Evolutionary conservation across 345 rosid species (phyloP), one percentile per base, ranked within the genome.

Genomic region (Brassica nigra): DNA sequence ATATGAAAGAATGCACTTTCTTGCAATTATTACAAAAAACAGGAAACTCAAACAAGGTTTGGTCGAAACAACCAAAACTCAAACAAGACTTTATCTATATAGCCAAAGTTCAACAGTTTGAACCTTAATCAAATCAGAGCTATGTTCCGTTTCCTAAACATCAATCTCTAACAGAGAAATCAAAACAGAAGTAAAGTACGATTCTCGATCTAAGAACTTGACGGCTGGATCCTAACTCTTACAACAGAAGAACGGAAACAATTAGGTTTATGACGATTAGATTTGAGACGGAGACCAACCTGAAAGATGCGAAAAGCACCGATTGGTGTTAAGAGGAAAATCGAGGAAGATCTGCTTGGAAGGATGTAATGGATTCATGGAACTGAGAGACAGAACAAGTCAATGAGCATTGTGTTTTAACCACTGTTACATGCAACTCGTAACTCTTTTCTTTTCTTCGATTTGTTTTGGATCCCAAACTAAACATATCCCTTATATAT

Each of bases 221-320:
- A 69, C 30, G 12, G 36, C 49, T 55, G 44, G 39, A 71, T 78
- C 37, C 20, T 27, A 62, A 36, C 6, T 64, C 14, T 49, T 23
- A 74, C 72, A 23, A 8, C 14, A 31, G 11, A 52, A 54, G 3
- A 52, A 8, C 10, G 14, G 33, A 55, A 78, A 8, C 31, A 65
- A 42, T 30, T 42, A 42, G 11, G 57, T 58, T 64, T 4, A 42
- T 59, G 28, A 36, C 29, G 42, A 79, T 73, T 20, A 59, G 15
- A 0, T 31, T 73, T 52, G 78, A 61, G 69, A 79, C 73, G 30
- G 30, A 66, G 18, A 73, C 78, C 47, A 73, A 79, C 82, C 78
- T 79, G 82, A 58, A 57, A 44, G 62, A 31, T 66, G 73, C 73
- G 29, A 28, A 78, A 64, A 5, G 10, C 36, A 44, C 62, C 18